Conservation (phyloP, 2,329 filamentous ascomycete genomes). For the Colletotrichum neosansevieriae region DNA sequence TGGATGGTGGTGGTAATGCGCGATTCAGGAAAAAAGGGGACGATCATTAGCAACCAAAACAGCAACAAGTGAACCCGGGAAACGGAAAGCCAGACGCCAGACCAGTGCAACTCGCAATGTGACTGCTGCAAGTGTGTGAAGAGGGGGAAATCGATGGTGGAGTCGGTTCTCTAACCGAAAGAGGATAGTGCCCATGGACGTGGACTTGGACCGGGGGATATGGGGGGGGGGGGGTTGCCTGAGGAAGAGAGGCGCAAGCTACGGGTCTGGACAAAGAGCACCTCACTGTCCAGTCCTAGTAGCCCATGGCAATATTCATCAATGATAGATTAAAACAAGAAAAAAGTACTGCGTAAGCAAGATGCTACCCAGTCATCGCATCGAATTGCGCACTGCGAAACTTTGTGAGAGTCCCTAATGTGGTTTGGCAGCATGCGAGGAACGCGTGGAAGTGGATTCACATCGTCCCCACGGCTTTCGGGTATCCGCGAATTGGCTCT, state of each 20-base stretch:
- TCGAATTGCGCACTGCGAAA: neutral
- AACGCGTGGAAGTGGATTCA: conserved; percentile 34
- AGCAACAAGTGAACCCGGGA: neutral
- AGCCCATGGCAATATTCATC: neutral
- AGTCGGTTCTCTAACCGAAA: conserved; percentile 31
- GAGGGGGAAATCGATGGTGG: conserved; percentile 33
- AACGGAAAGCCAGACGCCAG: conserved; percentile 12
- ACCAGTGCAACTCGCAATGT: conserved; percentile 16
- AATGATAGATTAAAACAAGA: neutral
- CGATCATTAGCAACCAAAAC: conserved; percentile 11
- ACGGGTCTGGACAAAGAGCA: conserved; percentile 27
- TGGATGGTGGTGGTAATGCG: conserved; percentile 18
- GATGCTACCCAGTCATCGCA: neutral
- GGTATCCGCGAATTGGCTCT: conserved; percentile 18
- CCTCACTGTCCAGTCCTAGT: neutral
- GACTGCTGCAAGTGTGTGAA: conserved; percentile 13
- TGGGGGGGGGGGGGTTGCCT: too few species aligned
- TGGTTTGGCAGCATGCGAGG: conserved; percentile 16
- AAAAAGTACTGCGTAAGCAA: neutral
- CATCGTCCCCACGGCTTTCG: neutral
- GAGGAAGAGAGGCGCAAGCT: conserved; percentile 13
- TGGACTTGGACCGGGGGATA: conserved; percentile 15
- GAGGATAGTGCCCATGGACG: conserved; percentile 26
- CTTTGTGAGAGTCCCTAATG: neutral
- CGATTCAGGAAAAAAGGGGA: conserved; percentile 38